Evolutionary conservation across 2,329 filamentous ascomycete genomes (phyloP), one percentile per base, ranked within the genome.

Genomic region (Hypoxylon sp.): DNA sequence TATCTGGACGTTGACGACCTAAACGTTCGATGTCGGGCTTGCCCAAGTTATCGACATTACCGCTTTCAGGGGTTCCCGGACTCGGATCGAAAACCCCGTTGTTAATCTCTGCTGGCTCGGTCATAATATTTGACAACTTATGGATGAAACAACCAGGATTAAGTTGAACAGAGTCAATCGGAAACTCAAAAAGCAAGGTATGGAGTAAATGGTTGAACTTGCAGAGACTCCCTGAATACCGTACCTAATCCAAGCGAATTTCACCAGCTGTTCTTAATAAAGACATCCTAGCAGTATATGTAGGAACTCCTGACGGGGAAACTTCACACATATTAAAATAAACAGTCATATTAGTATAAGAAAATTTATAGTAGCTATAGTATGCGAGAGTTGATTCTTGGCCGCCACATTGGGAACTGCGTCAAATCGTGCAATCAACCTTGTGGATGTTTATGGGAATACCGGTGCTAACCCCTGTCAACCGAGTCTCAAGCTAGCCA

Each of bases 1-100:
- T 78, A 1, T 82, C 79, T 1, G 89, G 89, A 9, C 89, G 81
- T 75, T 89, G 82, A 57, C 88, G 83, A 19, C 88, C 89, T 1
- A 91, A 80, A 10, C 85, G 82, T 70, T 91, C 87, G 63, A 91
- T 79, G 33, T 77, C 78, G 39, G 63, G 58, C 55, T 74, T 77
- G 60, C 72, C 69, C 3, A 74, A 51, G 44, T 55, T 52, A 3
- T 71, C 70, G 5, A 77, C 59, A 39, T 67, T 60, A 22, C 65
- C 71, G 51, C 54, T 65, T 37, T 64, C 58, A 31, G 64, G 69
- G 14, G 53, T 50, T 47, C 58, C 67, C 33, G 47, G 47, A 24
- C 60, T 67, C 8, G 67, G 50, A 22, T 53, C 51, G 47, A 70
- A 48, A 17, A 64, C 44, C 24, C 53, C 70, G n/a, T 67, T 63